Evolutionary conservation across 2,329 filamentous ascomycete genomes (phyloP).

Genomic region (Aspergillus chevalieri): DNA sequence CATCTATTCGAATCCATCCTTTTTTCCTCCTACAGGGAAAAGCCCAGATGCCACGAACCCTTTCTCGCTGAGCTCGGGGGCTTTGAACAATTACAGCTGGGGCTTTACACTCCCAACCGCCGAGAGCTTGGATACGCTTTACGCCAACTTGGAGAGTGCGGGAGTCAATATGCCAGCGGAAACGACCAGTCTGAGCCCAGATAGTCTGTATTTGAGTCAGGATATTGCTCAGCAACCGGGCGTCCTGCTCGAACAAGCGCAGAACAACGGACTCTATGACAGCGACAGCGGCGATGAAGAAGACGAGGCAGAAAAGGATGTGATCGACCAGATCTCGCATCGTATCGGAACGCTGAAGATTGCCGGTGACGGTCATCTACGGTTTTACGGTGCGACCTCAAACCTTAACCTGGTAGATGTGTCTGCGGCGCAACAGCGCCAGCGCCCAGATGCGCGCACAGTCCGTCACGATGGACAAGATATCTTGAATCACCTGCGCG

Average conservation of each 20-base stretch:
- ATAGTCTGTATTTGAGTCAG: constrained; percentile 20
- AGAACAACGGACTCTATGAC: constrained; percentile 20
- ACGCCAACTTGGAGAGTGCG: constrained; percentile 24
- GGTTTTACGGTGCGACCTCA: constrained; percentile 42
- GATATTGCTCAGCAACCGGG: constrained; percentile 23
- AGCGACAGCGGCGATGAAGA: constrained; percentile 30
- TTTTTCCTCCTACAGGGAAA: constrained; percentile 9
- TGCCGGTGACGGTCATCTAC: constrained; percentile 37
- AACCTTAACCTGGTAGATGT: constrained; percentile 40
- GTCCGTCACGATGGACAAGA: constrained; percentile 35
- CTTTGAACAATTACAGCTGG: constrained; percentile 24
- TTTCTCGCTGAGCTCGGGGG: constrained; percentile 16
- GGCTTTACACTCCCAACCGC: constrained; percentile 33
- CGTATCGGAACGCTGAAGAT: constrained; percentile 42
- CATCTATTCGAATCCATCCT: constrained; percentile 6
- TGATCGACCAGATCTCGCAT: constrained; percentile 40
- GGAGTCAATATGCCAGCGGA: constrained; percentile 14
- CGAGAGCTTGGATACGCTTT: constrained; percentile 30
- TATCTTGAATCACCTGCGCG: constrained; percentile 37
- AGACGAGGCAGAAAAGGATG: constrained; percentile 34
- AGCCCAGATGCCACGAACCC: constrained; percentile 14
- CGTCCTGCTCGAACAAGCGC: constrained; percentile 14
- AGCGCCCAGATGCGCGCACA: constrained; percentile 32
- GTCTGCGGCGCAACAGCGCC: constrained; percentile 28
- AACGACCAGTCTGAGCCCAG: constrained; percentile 18